These are phyloP conservation scores for Syzygium aqueum DNA, from an alignment of 345 rosid species.

Conservation along the genomic window DNA sequence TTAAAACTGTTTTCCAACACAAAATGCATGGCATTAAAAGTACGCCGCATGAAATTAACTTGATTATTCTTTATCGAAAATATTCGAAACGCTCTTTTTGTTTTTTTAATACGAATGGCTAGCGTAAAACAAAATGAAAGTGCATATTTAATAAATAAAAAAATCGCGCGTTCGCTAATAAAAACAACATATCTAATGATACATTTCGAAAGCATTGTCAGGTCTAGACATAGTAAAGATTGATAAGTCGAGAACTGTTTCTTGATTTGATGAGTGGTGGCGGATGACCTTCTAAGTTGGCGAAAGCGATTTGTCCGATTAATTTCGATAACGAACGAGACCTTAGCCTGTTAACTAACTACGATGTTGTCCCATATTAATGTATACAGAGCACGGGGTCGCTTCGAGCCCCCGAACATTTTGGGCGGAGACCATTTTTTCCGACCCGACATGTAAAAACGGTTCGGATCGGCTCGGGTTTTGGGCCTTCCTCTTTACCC, in stretches of 20 bases:
- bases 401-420: background rate
- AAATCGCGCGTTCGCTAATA: fast-evolving
- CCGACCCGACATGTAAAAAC: background rate
- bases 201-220: background rate
- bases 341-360: too few species aligned
- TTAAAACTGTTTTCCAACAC: fast-evolving
- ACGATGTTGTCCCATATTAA: too few species aligned
- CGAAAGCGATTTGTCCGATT: too few species aligned
- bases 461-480: background rate
- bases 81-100: fast-evolving
- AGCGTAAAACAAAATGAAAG: background rate
- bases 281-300: too few species aligned
- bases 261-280: too few species aligned
- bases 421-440: background rate
- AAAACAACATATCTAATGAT: background rate
- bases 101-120: background rate
- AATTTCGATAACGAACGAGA: too few species aligned
- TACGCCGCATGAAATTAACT: background rate
- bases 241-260: too few species aligned
- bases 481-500: too few species aligned
- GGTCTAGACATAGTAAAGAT: too few species aligned
- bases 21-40: fast-evolving
- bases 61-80: background rate
- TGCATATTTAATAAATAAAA: fast-evolving
- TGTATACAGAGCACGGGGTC: too few species aligned